Evolutionary conservation across 2,329 filamentous ascomycete species (phyloP).

Genomic region (Aspergillus brasiliensis): DNA sequence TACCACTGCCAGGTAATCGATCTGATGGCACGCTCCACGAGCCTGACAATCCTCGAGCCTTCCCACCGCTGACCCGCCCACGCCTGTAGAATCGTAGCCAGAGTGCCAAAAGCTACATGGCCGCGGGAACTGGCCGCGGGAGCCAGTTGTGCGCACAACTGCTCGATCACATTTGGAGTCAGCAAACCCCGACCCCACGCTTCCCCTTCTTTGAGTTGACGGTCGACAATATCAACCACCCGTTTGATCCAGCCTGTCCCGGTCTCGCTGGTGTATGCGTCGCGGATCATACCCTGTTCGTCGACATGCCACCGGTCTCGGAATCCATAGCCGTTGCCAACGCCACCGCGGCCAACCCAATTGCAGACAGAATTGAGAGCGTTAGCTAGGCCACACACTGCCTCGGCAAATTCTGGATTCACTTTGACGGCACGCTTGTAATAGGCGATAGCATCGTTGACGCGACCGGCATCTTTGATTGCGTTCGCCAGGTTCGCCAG

Average conservation of each 20-base stretch:
- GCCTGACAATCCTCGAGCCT: slow-evolving; percentile 77
- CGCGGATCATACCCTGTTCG: slow-evolving; percentile 76
- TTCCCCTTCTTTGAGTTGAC: slow-evolving; percentile 83
- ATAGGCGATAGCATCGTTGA: slow-evolving; percentile 87
- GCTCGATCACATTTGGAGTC: slow-evolving; percentile 55
- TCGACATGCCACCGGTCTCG: slow-evolving; percentile 94
- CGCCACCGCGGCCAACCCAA: slow-evolving; percentile 87
- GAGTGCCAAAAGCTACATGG: slow-evolving; percentile 28
- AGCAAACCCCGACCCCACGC: slow-evolving; percentile 79
- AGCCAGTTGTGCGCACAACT: slow-evolving; percentile 53
- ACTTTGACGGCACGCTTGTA: slow-evolving; percentile 86
- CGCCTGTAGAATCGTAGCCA: slow-evolving; percentile 44
- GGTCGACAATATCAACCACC: slow-evolving; percentile 86
- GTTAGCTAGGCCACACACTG: slow-evolving; percentile 92
- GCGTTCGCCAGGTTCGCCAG: slow-evolving; percentile 95
- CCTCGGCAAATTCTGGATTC: slow-evolving; percentile 96
- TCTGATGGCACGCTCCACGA: slow-evolving; percentile 82
- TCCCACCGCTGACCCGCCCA: slow-evolving; percentile 84
- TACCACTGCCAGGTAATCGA: slow-evolving; percentile 85
- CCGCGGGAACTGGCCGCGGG: slow-evolving; percentile 32
- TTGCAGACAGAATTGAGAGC: slow-evolving; percentile 95
- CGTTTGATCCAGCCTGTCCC: slow-evolving; percentile 82
- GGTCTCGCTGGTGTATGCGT: slow-evolving; percentile 64
- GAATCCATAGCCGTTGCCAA: slow-evolving; percentile 70
- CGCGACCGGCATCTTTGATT: slow-evolving; percentile 91